A percentile compares a stretch with the other conserved stretches of the same genome.
Conservation (phyloP, 495 filamentous ascomycete species). For the Aspergillus asperescens region DNA sequence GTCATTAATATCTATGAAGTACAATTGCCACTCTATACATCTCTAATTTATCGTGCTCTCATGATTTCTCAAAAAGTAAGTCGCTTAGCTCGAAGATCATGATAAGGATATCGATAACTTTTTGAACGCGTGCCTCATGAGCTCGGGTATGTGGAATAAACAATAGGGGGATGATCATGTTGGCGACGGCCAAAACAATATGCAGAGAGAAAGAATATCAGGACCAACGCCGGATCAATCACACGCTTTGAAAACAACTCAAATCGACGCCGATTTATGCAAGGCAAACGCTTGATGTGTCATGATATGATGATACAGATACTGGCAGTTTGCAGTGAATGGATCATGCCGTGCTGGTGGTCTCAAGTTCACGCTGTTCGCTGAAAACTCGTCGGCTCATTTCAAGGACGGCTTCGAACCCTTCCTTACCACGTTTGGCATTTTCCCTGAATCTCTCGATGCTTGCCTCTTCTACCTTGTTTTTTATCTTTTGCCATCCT, state of each 20-base stretch:
- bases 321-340: not conserved
- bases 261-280: conserved; percentile 30
- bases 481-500: conserved; percentile 92
- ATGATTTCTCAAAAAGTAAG: not conserved
- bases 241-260: conserved; percentile 27
- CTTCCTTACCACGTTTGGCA: conserved; percentile 78
- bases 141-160: conserved; percentile 15
- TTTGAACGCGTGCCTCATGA: conserved; percentile 17
- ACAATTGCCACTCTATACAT: not conserved
- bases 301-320: conserved; percentile 1
- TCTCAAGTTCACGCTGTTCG: conserved; percentile 72
- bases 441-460: conserved; percentile 88
- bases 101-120: conserved; percentile 14
- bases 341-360: conserved; percentile 21
- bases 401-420: conserved; percentile 88
- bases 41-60: conserved; percentile 6
- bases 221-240: conserved; percentile 27
- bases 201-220: conserved; percentile 2
- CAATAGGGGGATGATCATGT: conserved; percentile 6
- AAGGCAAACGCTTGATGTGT: conserved; percentile 32
- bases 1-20: not conserved
- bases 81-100: not conserved
- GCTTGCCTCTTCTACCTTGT: conserved; percentile 85
- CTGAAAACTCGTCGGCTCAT: conserved; percentile 91
- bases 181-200: conserved; percentile 3